These are phyloP conservation scores for Neoboletus subvelutipes DNA, from an alignment of 768 basidiomycete species.

Conservation along the genomic window DNA sequence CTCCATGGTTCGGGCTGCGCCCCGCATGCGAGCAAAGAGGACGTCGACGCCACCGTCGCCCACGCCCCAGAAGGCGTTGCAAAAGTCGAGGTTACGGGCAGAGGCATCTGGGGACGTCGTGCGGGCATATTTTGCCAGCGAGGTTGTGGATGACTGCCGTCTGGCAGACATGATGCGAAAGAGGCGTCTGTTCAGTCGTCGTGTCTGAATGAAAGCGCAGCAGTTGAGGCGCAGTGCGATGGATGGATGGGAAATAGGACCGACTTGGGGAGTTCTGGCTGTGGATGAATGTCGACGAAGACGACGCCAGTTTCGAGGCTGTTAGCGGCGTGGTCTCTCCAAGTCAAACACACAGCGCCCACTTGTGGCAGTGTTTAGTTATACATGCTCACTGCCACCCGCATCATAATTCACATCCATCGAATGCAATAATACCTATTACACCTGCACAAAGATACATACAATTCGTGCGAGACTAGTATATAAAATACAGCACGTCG, in stretches of 20 bases:
- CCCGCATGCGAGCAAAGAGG: conserved; percentile 85
- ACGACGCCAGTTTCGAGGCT: conserved; percentile 1
- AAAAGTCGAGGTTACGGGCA: conserved; percentile 75
- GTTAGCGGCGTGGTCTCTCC: conserved; percentile 5
- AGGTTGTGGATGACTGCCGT: conserved; percentile 80
- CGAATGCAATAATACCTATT: background rate
- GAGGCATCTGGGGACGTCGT: conserved; percentile 45
- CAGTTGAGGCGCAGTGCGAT: conserved; percentile 21
- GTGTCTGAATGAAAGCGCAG: conserved; percentile 11
- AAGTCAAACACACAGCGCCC: conserved; percentile 2
- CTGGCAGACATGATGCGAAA: conserved; percentile 59
- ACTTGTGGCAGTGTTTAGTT: conserved; percentile 18
- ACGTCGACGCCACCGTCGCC: conserved; percentile 89
- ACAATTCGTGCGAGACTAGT: background rate
- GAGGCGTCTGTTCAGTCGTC: conserved; percentile 14
- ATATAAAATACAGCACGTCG: background rate
- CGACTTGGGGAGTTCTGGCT: background rate
- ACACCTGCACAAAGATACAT: background rate
- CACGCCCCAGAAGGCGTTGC: conserved; percentile 94
- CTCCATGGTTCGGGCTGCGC: conserved; percentile 82
- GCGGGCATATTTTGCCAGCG: conserved; percentile 68
- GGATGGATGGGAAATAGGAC: background rate
- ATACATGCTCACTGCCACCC: background rate
- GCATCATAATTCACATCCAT: background rate
- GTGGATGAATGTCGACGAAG: background rate